phyloP scores from a whole-genome alignment of 139 green algal species.

The Protoeuglena noctilucae region DNA sequence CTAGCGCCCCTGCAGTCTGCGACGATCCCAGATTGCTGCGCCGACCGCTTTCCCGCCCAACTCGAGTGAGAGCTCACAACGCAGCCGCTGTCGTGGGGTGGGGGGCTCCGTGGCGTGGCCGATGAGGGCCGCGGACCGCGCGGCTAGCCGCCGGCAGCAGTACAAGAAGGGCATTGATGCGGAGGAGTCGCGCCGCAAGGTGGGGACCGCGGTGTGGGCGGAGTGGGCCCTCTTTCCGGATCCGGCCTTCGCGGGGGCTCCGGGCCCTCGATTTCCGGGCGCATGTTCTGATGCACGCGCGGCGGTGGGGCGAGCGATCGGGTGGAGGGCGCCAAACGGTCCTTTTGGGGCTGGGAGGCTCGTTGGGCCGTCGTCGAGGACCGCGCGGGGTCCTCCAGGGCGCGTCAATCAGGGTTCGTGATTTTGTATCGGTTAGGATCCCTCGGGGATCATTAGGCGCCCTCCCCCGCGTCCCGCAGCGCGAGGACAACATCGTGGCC shows the following conservation, averaged over 20 bases:
- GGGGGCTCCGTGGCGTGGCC: no score
- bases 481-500: conserved; percentile 92
- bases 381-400: no score
- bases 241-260: background rate
- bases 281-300: background rate
- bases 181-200: conserved; percentile 41
- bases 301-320: no score
- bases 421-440: no score
- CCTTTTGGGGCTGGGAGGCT: no score
- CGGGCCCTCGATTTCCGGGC: background rate
- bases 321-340: no score
- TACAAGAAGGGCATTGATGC: conserved; percentile 83
- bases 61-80: no score
- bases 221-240: background rate
- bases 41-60: no score
- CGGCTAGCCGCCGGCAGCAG: conserved; percentile 8
- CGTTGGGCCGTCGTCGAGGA: background rate
- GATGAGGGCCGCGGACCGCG: background rate
- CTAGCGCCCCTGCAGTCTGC: background rate
- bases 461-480: no score
- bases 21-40: background rate
- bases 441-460: no score
- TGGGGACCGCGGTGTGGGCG: background rate
- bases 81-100: no score
- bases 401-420: conserved; percentile 21